Evolutionary conservation across 352 stramenopile species (phyloP), one percentile per base, ranked within the genome.

Genomic region (Phytopythium oedochilum): DNA sequence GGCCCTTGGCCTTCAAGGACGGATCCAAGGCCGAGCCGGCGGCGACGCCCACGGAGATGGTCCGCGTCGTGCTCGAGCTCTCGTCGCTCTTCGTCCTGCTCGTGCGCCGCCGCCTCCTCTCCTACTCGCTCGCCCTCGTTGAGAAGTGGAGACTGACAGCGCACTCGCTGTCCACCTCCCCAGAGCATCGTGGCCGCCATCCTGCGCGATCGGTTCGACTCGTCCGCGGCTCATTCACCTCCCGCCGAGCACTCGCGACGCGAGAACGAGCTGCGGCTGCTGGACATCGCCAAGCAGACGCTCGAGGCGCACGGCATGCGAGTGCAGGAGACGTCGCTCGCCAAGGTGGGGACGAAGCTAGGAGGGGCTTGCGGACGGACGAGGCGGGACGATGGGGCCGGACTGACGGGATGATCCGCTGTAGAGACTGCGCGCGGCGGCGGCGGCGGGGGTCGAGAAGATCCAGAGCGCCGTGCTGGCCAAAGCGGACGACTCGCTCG

Each of bases 151-250:
- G 5, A 22, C 40, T 46, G 9, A 46, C 40, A 6, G 31, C 22
- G 22, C 28, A 29, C 28, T 49, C 9, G 22, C 36, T 10, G 7
- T 22, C 38, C 52, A n/a, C n/a, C n/a, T 5, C 8, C 23, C 1
- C 42, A 89, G 79, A 86, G 87, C 47, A 69, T 88, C 25, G 60
- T 75, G 18, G 71, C 85, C 12, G 66, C 62, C 26, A 83, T 87
- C 59, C 62, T 89, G 17, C 77, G 77, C 15, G 76, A 89, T 47
- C 79, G 75, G 26, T 87, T 88, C 42, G 63, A 82, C 25, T 70
- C 58, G 2, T 68, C 68, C 9, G 22, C 32, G 46, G 14, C 47
- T 26, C 20, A 20, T 5, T 20, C 9, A 12, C 5, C n/a, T n/a
- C n/a, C n/a, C n/a, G 4, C n/a, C n/a, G 34, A 52, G n/a, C 48